Conservation (phyloP, 768 basidiomycete species). For the Serendipita sp. region DNA sequence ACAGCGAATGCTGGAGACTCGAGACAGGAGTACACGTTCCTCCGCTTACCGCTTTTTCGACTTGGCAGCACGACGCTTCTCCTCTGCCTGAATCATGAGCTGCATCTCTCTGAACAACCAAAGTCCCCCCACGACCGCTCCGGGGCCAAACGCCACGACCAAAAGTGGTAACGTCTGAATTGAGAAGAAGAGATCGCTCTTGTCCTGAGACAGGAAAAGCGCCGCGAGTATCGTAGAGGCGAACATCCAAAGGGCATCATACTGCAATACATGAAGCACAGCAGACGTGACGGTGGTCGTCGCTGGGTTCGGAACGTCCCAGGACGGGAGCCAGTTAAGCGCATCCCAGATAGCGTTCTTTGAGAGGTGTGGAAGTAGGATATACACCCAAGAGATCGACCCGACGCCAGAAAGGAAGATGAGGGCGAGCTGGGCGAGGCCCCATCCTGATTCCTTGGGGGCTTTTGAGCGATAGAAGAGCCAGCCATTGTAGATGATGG, state of each 20-base stretch:
- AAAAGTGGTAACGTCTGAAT: not conserved
- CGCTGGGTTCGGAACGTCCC: not conserved
- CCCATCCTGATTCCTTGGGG: not conserved
- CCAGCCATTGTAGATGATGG: not conserved
- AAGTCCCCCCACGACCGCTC: not conserved
- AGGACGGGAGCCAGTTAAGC: not conserved
- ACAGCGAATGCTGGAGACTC: not conserved
- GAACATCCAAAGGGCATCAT: not conserved
- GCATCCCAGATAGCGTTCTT: not conserved
- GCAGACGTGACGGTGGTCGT: not conserved
- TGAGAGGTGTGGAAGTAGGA: not conserved
- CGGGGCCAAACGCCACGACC: not conserved
- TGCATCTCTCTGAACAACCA: conserved; percentile 3
- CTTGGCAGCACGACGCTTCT: not conserved
- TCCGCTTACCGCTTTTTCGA: not conserved
- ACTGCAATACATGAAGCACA: not conserved
- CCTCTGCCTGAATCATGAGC: not conserved
- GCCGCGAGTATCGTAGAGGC: not conserved
- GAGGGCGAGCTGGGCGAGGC: not conserved
- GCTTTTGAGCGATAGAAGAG: not conserved
- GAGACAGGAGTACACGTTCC: not conserved
- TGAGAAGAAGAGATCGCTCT: not conserved
- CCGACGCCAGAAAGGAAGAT: not conserved
- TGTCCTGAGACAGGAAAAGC: not conserved
- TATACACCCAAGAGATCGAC: not conserved